Percentiles rank a stretch among this genome's conserved stretches.
Evolutionary conservation across 1,284 basidiomycete species (phyloP).

Genomic region (Peniophora sp.): DNA sequence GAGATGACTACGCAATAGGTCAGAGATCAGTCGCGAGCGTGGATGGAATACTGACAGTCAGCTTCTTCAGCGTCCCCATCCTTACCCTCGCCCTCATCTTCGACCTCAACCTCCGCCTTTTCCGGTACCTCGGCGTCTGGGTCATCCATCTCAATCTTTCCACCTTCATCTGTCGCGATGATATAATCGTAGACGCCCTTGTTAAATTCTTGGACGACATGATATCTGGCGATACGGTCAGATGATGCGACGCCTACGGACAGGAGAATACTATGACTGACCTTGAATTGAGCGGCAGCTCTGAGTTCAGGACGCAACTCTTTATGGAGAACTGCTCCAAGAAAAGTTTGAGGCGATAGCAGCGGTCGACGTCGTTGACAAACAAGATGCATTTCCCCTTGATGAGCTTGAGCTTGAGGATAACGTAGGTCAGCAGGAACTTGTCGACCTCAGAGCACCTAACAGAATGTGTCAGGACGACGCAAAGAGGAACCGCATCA

Average conservation of each 20-base stretch:
- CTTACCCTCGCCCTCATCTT: conserved; percentile 26
- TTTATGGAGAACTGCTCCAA: conserved; percentile 97
- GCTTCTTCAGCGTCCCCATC: conserved; percentile 38
- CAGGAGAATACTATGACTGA: conserved; percentile 16
- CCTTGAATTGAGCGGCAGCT: conserved; percentile 92
- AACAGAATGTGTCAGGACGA: conserved; percentile 8
- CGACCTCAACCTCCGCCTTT: conserved; percentile 24
- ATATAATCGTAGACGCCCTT: conserved; percentile 98
- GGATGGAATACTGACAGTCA: background rate
- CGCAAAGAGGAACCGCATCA: background rate
- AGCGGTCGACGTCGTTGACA: conserved; percentile 94
- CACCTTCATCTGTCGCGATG: conserved; percentile 91
- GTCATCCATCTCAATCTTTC: conserved; percentile 44
- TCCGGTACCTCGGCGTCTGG: conserved; percentile 22
- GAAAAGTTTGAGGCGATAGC: conserved; percentile 93
- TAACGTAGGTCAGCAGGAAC: conserved; percentile 91
- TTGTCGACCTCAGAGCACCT: conserved; percentile 93
- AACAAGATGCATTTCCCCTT: conserved; percentile 96
- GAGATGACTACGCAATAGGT: conserved; percentile 33
- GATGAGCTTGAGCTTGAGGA: conserved; percentile 90
- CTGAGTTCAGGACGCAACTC: conserved; percentile 93
- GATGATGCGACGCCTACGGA: background rate
- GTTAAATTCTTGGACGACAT: conserved; percentile 98
- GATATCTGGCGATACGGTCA: conserved; percentile 55
- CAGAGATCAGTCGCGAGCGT: background rate